phyloP scores from a whole-genome alignment of 2,329 filamentous ascomycete species.

The Fusarium azukiicola region DNA sequence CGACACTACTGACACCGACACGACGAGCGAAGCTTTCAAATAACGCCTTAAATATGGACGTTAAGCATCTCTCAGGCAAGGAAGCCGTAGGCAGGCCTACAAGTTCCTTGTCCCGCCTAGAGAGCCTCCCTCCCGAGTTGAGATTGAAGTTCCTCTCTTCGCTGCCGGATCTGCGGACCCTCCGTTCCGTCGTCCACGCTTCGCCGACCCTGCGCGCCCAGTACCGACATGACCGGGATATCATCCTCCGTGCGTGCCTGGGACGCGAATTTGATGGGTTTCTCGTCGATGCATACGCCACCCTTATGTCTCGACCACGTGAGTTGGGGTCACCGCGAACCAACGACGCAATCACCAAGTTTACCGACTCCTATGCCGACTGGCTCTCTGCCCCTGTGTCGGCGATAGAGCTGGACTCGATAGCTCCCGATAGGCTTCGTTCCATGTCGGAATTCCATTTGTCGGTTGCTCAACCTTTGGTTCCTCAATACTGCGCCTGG shows the following conservation, averaged over 20 bases:
- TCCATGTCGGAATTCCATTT: neutral
- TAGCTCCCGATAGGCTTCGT: neutral
- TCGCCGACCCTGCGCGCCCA: constrained; percentile 49
- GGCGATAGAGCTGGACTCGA: neutral
- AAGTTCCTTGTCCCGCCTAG: neutral
- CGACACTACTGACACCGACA: neutral
- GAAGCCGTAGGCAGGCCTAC: neutral
- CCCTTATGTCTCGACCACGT: constrained; percentile 35
- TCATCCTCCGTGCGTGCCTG: constrained; percentile 42
- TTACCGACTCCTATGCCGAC: constrained; percentile 18
- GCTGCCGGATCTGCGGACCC: constrained; percentile 39
- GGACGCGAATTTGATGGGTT: constrained; percentile 44
- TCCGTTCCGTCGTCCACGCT: constrained; percentile 37
- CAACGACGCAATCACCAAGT: constrained; percentile 23
- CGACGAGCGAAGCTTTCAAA: neutral
- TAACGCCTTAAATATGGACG: neutral
- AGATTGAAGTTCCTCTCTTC: constrained; percentile 32
- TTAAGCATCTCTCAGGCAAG: neutral
- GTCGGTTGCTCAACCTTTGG: constrained; percentile 3
- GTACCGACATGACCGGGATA: constrained; percentile 42
- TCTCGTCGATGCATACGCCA: constrained; percentile 46
- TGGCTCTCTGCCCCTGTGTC: constrained; percentile 7
- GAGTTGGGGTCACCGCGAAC: constrained; percentile 34
- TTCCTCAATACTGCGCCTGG: neutral
- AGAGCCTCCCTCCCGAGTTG: constrained; percentile 20